These are phyloP conservation scores for Stropharia rugosoannulata DNA, from an alignment of 768 basidiomycete genomes.

Conservation along the genomic window DNA sequence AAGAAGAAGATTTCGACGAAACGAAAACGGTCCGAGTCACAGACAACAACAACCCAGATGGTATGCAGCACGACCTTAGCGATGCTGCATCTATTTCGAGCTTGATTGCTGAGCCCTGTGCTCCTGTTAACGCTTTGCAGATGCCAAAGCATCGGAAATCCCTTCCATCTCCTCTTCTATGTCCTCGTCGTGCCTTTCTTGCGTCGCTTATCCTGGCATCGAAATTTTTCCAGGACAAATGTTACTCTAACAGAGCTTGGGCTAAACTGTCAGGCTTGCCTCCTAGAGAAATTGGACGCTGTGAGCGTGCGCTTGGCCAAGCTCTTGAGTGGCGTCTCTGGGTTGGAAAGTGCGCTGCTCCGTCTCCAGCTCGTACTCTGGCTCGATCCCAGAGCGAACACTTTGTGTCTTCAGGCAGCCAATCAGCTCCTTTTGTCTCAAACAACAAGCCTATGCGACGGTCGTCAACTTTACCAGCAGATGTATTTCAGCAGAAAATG, in stretches of 20 bases:
- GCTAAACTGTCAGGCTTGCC: slow-evolving; percentile 89
- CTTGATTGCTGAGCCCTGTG: slow-evolving; percentile 4
- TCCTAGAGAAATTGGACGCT: slow-evolving; percentile 81
- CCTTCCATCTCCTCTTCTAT: slow-evolving; percentile 80
- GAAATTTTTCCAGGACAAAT: slow-evolving; percentile 92
- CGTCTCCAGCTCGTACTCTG: slow-evolving; percentile 34
- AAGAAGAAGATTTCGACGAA: slow-evolving; percentile 19
- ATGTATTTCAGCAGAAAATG: slow-evolving; percentile 15
- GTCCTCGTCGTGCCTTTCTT: slow-evolving; percentile 86
- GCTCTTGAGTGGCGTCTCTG: slow-evolving; percentile 90
- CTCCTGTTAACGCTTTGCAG: slow-evolving; percentile 6
- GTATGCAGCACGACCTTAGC: not conserved
- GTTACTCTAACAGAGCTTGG: slow-evolving; percentile 94
- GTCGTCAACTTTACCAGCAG: slow-evolving; percentile 40
- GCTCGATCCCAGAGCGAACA: slow-evolving; percentile 53
- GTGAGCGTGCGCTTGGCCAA: slow-evolving; percentile 85
- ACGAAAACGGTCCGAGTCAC: slow-evolving; percentile 45
- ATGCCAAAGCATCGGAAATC: slow-evolving; percentile 25
- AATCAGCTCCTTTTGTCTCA: slow-evolving; percentile 23
- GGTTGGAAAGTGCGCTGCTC: slow-evolving; percentile 68
- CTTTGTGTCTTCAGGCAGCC: slow-evolving; percentile 20
- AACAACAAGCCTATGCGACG: slow-evolving; percentile 29
- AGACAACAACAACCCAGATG: slow-evolving; percentile 23
- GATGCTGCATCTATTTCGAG: slow-evolving; percentile 10
- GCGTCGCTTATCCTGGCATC: slow-evolving; percentile 87